Evolutionary conservation across 257 asterid species (phyloP).

Genomic region (Solanum sparsipilum): DNA sequence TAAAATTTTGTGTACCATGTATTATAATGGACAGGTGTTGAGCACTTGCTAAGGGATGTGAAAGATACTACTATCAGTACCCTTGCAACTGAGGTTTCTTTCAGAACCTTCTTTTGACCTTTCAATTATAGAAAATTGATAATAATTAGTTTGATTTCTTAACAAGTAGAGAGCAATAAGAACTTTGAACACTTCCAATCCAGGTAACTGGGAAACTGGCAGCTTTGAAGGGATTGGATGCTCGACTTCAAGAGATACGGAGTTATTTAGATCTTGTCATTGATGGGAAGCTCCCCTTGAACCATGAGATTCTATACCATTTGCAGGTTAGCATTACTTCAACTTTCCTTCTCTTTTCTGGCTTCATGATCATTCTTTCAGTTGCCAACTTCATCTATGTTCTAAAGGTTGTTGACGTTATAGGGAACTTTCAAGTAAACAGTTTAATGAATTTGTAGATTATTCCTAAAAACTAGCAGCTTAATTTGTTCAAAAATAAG

Average conservation of each 20-base stretch:
- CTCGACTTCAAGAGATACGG: slow-evolving; percentile 76
- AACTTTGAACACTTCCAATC: neutral
- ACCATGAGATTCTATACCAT: slow-evolving; percentile 93
- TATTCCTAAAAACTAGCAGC: neutral
- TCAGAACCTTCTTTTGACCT: slow-evolving; percentile 39
- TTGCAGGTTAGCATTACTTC: slow-evolving; percentile 49
- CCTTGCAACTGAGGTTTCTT: slow-evolving; percentile 83
- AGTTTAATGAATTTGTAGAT: neutral
- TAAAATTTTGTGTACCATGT: neutral
- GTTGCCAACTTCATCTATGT: neutral
- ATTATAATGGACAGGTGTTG: slow-evolving; percentile 57
- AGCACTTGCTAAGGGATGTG: slow-evolving; percentile 89
- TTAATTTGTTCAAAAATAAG: neutral
- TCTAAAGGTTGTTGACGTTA: neutral
- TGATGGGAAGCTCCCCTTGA: slow-evolving; percentile 83
- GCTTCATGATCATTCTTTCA: neutral
- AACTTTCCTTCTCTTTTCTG: neutral
- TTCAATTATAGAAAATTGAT: neutral
- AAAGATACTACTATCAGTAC: slow-evolving; percentile 94
- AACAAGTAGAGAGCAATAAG: neutral
- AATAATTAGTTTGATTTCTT: neutral
- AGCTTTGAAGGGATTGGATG: slow-evolving; percentile 93
- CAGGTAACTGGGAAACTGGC: slow-evolving; percentile 95
- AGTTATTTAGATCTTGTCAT: slow-evolving; percentile 76
- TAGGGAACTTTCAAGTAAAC: neutral